Conservation (phyloP, 371 early-diverging fungal species). For the Fennellomyces sp. region DNA sequence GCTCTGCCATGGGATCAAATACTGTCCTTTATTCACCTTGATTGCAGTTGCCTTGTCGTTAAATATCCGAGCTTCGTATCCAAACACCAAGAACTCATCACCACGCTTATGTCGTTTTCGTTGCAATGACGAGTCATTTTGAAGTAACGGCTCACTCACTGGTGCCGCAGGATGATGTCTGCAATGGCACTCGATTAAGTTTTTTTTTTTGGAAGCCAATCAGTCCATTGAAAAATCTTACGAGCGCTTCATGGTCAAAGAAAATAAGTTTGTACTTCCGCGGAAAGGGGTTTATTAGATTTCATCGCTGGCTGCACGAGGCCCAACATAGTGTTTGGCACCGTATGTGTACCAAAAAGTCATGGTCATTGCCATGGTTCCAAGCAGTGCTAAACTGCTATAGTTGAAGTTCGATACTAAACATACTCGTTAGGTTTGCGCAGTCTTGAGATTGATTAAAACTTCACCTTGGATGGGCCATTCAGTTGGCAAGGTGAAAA, state of each 20-base stretch:
- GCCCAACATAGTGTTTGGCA: constrained; percentile 28
- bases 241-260: no score
- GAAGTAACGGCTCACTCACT: not conserved
- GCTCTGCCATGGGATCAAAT: constrained; percentile 26
- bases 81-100: constrained; percentile 21
- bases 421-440: not conserved
- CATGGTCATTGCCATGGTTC: constrained; percentile 14
- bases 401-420: constrained; percentile 4
- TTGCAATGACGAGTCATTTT: not conserved
- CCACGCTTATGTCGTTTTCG: not conserved
- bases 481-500: constrained; percentile 37
- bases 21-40: constrained; percentile 20
- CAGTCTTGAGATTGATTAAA: no score
- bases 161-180: not conserved
- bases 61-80: constrained; percentile 30
- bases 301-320: constrained; percentile 15
- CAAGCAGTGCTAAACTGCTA: constrained; percentile 6
- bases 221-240: not conserved
- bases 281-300: no score
- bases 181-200: not conserved
- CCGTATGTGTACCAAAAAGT: constrained; percentile 30
- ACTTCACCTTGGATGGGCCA: constrained; percentile 40
- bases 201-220: not conserved
- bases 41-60: constrained; percentile 13
- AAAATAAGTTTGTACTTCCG: no score